Percentiles rank a stretch among this genome's conserved stretches.
phyloP scores from a whole-genome alignment of 2,329 filamentous ascomycete genomes.

The Exophiala calicioides region DNA sequence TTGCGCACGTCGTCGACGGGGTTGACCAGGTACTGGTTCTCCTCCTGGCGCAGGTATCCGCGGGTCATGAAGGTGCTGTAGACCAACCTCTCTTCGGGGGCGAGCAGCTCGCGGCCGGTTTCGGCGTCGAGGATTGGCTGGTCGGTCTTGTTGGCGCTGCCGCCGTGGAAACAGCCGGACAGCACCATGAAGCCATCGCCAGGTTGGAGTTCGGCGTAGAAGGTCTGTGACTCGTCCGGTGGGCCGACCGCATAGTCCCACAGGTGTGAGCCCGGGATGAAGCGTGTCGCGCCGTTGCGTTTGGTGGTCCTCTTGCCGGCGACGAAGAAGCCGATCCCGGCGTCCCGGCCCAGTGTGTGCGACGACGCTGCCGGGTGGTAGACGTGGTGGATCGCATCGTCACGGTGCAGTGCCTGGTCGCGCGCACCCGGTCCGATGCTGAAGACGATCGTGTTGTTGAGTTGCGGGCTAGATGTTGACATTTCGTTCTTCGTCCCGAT shows the following conservation, averaged over 20 bases:
- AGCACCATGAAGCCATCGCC: conserved; percentile 44
- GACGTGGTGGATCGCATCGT: conserved; percentile 33
- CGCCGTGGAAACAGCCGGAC: conserved; percentile 39
- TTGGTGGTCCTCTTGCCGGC: conserved; percentile 31
- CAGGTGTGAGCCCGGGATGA: conserved; percentile 36
- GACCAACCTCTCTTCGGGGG: conserved; percentile 30
- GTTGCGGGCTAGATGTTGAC: conserved; percentile 28
- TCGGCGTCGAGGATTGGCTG: conserved; percentile 12
- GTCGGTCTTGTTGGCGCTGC: conserved; percentile 28
- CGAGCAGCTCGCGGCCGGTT: conserved; percentile 29
- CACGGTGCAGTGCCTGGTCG: conserved; percentile 38
- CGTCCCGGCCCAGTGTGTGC: conserved; percentile 31
- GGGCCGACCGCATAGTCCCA: conserved; percentile 27
- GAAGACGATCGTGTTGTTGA: conserved; percentile 42
- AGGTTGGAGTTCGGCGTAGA: conserved; percentile 36
- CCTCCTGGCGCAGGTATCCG: conserved; percentile 31
- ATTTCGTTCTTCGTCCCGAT: conserved; percentile 24
- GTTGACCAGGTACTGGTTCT: conserved; percentile 33
- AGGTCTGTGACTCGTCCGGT: conserved; percentile 21
- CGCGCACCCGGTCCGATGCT: conserved; percentile 37
- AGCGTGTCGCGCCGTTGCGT: conserved; percentile 36
- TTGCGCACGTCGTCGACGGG: conserved; percentile 25
- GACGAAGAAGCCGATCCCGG: conserved; percentile 33
- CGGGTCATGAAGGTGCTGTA: conserved; percentile 32
- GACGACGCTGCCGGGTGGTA: conserved; percentile 15